Evolutionary conservation across 345 rosid species (phyloP).

Genomic region (Iberis pinnata): DNA sequence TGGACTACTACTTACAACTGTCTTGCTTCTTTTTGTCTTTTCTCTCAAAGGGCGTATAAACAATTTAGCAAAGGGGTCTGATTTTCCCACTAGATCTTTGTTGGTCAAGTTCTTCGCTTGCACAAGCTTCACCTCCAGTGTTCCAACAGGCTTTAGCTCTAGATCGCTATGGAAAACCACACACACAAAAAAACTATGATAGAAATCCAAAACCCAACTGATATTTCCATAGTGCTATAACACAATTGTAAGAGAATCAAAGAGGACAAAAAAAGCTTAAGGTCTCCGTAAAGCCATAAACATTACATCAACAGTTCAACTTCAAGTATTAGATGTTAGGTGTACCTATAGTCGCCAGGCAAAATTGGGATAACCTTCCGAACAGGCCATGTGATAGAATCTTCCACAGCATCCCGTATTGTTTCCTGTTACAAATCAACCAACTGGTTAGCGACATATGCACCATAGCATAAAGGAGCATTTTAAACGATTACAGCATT

Average conservation of each 20-base stretch:
- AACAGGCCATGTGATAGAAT: conserved; percentile 96
- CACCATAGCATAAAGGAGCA: conserved; percentile 3
- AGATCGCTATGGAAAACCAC: conserved; percentile 58
- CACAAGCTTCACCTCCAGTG: conserved; percentile 93
- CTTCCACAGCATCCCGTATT: conserved; percentile 87
- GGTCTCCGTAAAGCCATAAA: too few species aligned
- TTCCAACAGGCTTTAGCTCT: conserved; percentile 90
- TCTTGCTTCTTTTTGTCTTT: conserved; percentile 70
- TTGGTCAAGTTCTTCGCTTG: conserved; percentile 89
- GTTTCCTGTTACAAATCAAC: conserved; percentile 56
- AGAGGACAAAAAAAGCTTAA: neutral
- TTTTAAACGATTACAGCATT: conserved; percentile 10
- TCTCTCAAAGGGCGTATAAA: conserved; percentile 78
- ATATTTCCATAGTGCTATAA: neutral
- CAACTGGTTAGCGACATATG: conserved; percentile 13
- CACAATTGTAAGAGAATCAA: neutral
- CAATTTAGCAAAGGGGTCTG: conserved; percentile 86
- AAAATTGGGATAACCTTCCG: conserved; percentile 91
- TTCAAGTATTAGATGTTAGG: conserved; percentile 6
- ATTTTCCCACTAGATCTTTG: conserved; percentile 92
- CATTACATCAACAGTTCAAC: conserved; percentile 15
- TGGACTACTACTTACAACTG: conserved; percentile 49
- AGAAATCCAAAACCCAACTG: too few species aligned
- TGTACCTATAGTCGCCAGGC: conserved; percentile 96
- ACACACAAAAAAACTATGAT: neutral